These are phyloP conservation scores for Colletotrichum lini DNA, from an alignment of 2,329 filamentous ascomycete genomes.

Conservation along the genomic window DNA sequence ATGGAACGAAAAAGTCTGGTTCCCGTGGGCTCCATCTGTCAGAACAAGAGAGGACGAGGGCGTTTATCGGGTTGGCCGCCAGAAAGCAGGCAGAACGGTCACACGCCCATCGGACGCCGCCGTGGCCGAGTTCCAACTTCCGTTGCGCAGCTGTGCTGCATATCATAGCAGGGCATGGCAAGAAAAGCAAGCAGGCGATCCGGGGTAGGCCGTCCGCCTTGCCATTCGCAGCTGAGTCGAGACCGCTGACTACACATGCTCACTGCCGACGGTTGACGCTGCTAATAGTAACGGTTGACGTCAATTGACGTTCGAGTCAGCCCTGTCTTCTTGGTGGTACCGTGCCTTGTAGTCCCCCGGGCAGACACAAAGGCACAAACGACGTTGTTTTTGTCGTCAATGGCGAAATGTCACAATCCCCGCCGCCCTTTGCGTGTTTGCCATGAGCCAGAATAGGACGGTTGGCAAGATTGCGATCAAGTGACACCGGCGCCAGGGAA, in stretches of 20 bases:
- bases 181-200: slow-evolving; percentile 8
- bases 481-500: slow-evolving; percentile 26
- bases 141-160: neutral
- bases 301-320: slow-evolving; percentile 1
- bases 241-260: slow-evolving; percentile 1
- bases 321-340: neutral
- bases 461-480: slow-evolving; percentile 29
- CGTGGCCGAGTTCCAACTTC: neutral
- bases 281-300: neutral
- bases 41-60: neutral
- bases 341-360: neutral
- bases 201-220: neutral
- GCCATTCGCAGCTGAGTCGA: neutral
- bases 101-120: slow-evolving; percentile 9
- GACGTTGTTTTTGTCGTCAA: neutral
- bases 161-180: neutral
- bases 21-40: neutral
- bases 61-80: neutral
- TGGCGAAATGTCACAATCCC: neutral
- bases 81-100: neutral
- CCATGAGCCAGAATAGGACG: slow-evolving; percentile 18
- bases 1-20: neutral
- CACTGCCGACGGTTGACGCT: too few relatives aligned
- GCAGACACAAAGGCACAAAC: neutral
- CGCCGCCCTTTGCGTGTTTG: slow-evolving; percentile 16